Base-by-base conservation (phyloP, 1,284 basidiomycete genomes). In the Rhodotorula sp. region DNA sequence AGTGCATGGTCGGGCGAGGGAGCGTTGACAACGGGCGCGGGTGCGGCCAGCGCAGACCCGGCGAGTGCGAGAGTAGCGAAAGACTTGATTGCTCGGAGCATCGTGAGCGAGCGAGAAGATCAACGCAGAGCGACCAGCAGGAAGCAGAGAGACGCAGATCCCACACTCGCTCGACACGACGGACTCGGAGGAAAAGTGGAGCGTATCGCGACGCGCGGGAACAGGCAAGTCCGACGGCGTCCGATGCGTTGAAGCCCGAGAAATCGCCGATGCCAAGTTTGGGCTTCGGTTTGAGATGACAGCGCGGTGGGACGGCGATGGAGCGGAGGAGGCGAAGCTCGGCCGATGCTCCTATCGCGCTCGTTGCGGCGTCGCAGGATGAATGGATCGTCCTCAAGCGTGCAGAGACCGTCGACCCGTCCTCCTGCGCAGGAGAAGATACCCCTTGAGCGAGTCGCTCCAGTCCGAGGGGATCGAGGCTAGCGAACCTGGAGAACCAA, bases 41-140 rank as follows among this genome's bases (percentile, higher is more conserved):
- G 70, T 34, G 70, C 70, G 21, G 70, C 70, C 55, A 67, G 37
- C 39, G 66, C 59, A 10, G 66, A 44, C 7, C 62, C 34, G 36
- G 66, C 70, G 62, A 67, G 54, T 6, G 63, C 58, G 32, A 64
- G 53, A 22, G 57, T 62, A 44, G 60, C 51, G 32, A 54, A 44
- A 9, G 70, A 48, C 39, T 64, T 67, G 58, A 60, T 22, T 4
- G 51, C 54, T n/a, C 36, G 32, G 53, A 55, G 60, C 39, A 67
- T 59, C 29, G 3, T 53, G 48, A 25, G 27, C 12, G 34, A 8
- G n/a, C 29, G 50, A n/a, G 34, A 13, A n/a, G 22, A 50, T 19
- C 5, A 12, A 25, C 7, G 34, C 27, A 32, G 22, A 7, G 44
- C 22, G n/a, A 13, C n/a, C 12, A 54, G 15, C 15, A 32, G 51